phyloP scores from a whole-genome alignment of 1,284 basidiomycete genomes.

The Wallemia hederae region DNA sequence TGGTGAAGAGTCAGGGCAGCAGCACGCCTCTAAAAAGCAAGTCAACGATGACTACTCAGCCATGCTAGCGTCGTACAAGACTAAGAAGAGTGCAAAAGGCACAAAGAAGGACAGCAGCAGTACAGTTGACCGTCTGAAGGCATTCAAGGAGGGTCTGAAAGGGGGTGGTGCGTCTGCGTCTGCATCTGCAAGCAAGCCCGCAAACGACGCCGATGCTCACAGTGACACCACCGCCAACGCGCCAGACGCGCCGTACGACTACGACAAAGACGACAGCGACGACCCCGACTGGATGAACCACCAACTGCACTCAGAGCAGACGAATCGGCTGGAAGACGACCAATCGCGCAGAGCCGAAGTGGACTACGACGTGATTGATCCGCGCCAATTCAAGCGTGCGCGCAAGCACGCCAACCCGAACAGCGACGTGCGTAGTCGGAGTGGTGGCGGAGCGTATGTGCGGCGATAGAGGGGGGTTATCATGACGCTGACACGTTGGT shows the following conservation, averaged over 20 bases:
- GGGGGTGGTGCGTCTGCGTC: conserved; percentile 7
- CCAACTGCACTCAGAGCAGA: conserved; percentile 43
- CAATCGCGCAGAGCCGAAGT: conserved; percentile 50
- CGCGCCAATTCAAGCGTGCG: conserved; percentile 23
- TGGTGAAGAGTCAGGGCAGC: not conserved
- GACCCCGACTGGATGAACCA: conserved; percentile 54
- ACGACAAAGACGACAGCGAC: conserved; percentile 44
- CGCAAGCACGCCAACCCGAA: not conserved
- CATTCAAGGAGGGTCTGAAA: conserved; percentile 7
- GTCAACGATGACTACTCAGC: not conserved
- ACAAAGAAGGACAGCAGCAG: conserved; percentile 11
- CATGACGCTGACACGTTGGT: too few relatives aligned
- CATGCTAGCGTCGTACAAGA: not conserved
- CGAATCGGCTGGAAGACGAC: conserved; percentile 26
- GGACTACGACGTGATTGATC: conserved; percentile 70
- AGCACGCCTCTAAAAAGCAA: too few relatives aligned
- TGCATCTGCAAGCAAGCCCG: conserved; percentile 1
- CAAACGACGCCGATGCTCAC: conserved; percentile 5
- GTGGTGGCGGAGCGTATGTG: not conserved
- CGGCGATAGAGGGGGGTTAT: not conserved
- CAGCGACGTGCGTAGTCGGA: not conserved
- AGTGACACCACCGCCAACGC: conserved; percentile 3
- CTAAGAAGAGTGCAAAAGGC: not conserved
- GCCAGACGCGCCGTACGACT: conserved; percentile 16
- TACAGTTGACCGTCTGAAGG: conserved; percentile 15